Conservation (phyloP, 768 basidiomycete species). For the Leucocoprinus sp. region DNA sequence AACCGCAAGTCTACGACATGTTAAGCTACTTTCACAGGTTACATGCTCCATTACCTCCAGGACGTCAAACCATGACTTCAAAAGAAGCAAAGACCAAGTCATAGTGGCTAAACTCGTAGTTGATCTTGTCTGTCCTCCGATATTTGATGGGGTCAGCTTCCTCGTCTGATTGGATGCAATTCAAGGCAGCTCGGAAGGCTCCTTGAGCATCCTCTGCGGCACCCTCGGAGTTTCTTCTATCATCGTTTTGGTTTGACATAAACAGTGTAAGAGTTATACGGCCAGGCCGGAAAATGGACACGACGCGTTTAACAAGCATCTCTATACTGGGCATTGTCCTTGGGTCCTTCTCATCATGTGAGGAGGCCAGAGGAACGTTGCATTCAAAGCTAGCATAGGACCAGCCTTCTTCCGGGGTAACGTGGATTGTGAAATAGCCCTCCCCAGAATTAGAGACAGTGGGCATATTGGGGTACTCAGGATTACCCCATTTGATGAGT, state of each 20-base stretch:
- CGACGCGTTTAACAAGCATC: conserved; percentile 80
- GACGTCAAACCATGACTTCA: conserved; percentile 29
- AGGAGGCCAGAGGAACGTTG: conserved; percentile 70
- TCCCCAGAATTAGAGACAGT: conserved; percentile 39
- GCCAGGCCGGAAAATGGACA: conserved; percentile 87
- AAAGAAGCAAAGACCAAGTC: conserved; percentile 88
- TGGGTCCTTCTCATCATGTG: conserved; percentile 20
- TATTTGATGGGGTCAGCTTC: conserved; percentile 32
- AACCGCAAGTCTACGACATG: conserved; percentile 60
- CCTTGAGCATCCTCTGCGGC: conserved; percentile 66
- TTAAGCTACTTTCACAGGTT: conserved; percentile 57
- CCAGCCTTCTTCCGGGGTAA: conserved; percentile 97
- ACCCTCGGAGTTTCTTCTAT: conserved; percentile 34
- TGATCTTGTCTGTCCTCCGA: conserved; percentile 90
- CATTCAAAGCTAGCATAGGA: conserved; percentile 99
- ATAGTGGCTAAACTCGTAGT: conserved; percentile 94
- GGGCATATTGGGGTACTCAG: conserved; percentile 14
- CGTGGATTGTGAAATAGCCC: conserved; percentile 97
- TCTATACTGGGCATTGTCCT: conserved; percentile 59
- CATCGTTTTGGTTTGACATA: conserved; percentile 59
- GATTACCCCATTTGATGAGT: conserved; percentile 57
- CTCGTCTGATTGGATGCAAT: conserved; percentile 25
- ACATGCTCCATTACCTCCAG: conserved; percentile 37
- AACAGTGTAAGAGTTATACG: conserved; percentile 84
- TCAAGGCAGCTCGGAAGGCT: conserved; percentile 56